phyloP scores from a whole-genome alignment of 2,329 filamentous ascomycete genomes.

The Beauveria sp. region DNA sequence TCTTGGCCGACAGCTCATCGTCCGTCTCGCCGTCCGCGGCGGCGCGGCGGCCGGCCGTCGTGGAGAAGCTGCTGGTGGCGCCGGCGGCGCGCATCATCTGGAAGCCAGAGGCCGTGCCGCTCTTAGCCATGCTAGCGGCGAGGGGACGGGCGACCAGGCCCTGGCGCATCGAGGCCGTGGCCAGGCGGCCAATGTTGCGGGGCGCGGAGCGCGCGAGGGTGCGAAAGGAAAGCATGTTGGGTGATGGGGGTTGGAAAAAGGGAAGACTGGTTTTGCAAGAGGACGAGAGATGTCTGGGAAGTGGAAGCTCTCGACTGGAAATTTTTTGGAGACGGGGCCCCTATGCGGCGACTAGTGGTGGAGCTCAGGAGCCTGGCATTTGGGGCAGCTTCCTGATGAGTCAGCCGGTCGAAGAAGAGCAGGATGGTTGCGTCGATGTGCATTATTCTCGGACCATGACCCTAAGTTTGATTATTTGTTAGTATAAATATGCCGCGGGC shows the following conservation, averaged over 20 bases:
- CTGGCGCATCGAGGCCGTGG: conserved; percentile 42
- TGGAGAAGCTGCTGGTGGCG: conserved; percentile 44
- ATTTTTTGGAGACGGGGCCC: conserved; percentile 1
- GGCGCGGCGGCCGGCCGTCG: conserved; percentile 32
- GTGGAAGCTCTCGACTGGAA: background rate
- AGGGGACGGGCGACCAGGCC: conserved; percentile 38
- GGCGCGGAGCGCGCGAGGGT: conserved; percentile 59
- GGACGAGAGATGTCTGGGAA: background rate
- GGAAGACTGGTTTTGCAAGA: background rate
- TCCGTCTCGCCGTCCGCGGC: conserved; percentile 48
- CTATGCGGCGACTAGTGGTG: background rate
- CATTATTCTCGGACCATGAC: no score
- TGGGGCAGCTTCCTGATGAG: conserved; percentile 4
- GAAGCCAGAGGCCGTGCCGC: conserved; percentile 10
- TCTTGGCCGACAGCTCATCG: conserved; percentile 76
- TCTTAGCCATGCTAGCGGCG: conserved; percentile 23
- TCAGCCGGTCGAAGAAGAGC: background rate
- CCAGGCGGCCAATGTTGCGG: conserved; percentile 52
- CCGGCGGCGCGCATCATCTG: conserved; percentile 25
- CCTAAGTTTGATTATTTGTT: no score
- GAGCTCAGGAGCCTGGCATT: conserved; percentile 6
- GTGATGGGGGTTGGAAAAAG: background rate
- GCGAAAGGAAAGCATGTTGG: conserved; percentile 61
- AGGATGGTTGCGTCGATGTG: background rate
- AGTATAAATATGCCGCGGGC: no score